Evolutionary conservation across 768 basidiomycete species (phyloP).

Genomic region (Serendipita vermifera): DNA sequence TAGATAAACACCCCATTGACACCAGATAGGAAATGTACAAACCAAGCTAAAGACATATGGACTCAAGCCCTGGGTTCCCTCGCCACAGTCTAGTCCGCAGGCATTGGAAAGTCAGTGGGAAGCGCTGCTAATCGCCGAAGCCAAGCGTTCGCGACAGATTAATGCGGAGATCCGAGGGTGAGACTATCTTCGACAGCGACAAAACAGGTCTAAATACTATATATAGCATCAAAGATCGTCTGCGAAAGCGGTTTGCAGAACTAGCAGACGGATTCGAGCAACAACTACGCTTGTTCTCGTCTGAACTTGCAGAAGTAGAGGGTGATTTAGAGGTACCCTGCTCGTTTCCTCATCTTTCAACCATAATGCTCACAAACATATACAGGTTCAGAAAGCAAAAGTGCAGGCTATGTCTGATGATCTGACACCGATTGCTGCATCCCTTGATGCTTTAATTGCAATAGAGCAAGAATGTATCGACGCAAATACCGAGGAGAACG

Average conservation of each 20-base stretch:
- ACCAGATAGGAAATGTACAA: constrained; percentile 55
- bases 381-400: constrained; percentile 60
- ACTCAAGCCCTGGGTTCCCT: constrained; percentile 70
- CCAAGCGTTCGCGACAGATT: constrained; percentile 61
- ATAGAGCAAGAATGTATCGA: constrained; percentile 66
- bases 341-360: background rate
- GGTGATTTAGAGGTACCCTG: constrained; percentile 57
- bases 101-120: constrained; percentile 76
- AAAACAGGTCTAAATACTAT: background rate
- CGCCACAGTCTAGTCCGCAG: constrained; percentile 48
- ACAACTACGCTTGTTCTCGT: constrained; percentile 49
- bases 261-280: constrained; percentile 66
- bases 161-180: constrained; percentile 84
- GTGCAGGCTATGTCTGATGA: constrained; percentile 46
- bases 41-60: constrained; percentile 89
- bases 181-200: constrained; percentile 21
- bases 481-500: constrained; percentile 95
- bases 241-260: constrained; percentile 65
- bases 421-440: constrained; percentile 22
- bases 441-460: constrained; percentile 33
- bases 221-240: constrained; percentile 62
- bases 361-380: constrained; percentile 6
- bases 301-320: constrained; percentile 57
- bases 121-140: constrained; percentile 57
- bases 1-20: background rate